phyloP scores from a whole-genome alignment of 2,329 filamentous ascomycete genomes.

The Magnaporthiopsis incrustans region DNA sequence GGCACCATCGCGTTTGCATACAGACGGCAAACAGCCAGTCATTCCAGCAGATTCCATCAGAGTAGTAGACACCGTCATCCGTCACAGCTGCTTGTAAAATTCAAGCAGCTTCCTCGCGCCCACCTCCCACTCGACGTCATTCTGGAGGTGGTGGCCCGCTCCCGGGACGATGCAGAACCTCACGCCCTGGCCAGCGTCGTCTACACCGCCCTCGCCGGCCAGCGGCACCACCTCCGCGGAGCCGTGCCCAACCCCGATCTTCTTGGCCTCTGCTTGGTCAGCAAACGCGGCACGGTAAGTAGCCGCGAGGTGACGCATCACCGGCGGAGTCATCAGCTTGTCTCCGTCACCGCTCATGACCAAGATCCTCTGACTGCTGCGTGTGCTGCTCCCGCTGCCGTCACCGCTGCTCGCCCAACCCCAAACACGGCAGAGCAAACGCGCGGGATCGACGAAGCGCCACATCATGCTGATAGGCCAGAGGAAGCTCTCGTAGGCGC shows the following conservation, averaged over 20 bases:
- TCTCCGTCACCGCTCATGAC: conserved; percentile 32
- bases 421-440: conserved; percentile 24
- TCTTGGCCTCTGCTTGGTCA: background rate
- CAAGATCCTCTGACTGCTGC: conserved; percentile 23
- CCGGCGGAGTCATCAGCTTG: conserved; percentile 28
- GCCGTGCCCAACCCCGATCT: background rate
- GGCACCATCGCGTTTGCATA: too few relatives aligned
- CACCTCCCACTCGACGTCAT: conserved; percentile 39
- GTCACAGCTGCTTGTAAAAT: conserved; percentile 28
- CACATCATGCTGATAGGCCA: conserved; percentile 43
- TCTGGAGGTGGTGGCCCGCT: conserved; percentile 45
- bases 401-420: background rate
- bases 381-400: background rate
- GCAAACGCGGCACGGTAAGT: conserved; percentile 25
- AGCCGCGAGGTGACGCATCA: conserved; percentile 29
- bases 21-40: too few relatives aligned
- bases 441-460: conserved; percentile 21
- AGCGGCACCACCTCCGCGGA: conserved; percentile 10
- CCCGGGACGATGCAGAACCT: conserved; percentile 31
- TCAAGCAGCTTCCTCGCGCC: conserved; percentile 35
- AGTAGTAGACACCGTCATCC: conserved; percentile 1
- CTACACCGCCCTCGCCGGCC: conserved; percentile 16
- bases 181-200: conserved; percentile 28
- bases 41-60: too few relatives aligned
- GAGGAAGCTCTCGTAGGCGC: conserved; percentile 41